phyloP scores from a whole-genome alignment of 768 basidiomycete species.

The Termitomyces sp. region DNA sequence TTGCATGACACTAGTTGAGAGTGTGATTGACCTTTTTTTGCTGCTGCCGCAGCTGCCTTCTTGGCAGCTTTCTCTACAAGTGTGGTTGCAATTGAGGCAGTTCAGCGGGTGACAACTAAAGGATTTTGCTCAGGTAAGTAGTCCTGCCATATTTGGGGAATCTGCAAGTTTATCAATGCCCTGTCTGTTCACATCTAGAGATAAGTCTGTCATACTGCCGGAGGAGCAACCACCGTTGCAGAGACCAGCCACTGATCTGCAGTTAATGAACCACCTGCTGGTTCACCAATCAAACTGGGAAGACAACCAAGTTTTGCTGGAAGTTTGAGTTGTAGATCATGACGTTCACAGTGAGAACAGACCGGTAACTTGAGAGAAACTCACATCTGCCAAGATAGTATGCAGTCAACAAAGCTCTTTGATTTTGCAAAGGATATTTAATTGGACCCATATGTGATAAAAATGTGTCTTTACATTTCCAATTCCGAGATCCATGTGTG shows the following conservation, averaged over 20 bases:
- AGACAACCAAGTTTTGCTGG: slow-evolving; percentile 9
- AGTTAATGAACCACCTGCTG: slow-evolving; percentile 29
- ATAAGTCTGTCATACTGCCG: slow-evolving; percentile 19
- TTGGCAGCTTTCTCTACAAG: background rate
- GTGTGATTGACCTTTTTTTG: slow-evolving; percentile 35
- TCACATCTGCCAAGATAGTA: background rate
- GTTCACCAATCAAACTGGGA: slow-evolving; percentile 24
- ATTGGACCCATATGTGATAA: slow-evolving; percentile 25
- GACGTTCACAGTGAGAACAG: background rate
- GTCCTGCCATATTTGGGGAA: slow-evolving; percentile 24
- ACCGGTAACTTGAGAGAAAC: background rate
- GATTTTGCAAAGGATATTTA: slow-evolving; percentile 16
- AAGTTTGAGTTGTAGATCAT: background rate
- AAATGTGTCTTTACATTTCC: slow-evolving; percentile 23
- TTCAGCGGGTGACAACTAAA: background rate
- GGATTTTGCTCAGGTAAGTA: background rate
- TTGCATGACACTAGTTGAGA: too few relatives aligned
- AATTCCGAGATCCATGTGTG: too few relatives aligned
- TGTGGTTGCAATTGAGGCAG: background rate
- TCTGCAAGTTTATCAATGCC: slow-evolving; percentile 11
- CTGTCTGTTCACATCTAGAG: background rate
- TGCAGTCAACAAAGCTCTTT: slow-evolving; percentile 10
- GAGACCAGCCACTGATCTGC: slow-evolving; percentile 32
- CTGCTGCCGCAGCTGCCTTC: slow-evolving; percentile 13
- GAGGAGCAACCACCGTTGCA: slow-evolving; percentile 23